Evolutionary conservation across 805 yeast genomes (phyloP).

Genomic region (Geotrichum ghanense): DNA sequence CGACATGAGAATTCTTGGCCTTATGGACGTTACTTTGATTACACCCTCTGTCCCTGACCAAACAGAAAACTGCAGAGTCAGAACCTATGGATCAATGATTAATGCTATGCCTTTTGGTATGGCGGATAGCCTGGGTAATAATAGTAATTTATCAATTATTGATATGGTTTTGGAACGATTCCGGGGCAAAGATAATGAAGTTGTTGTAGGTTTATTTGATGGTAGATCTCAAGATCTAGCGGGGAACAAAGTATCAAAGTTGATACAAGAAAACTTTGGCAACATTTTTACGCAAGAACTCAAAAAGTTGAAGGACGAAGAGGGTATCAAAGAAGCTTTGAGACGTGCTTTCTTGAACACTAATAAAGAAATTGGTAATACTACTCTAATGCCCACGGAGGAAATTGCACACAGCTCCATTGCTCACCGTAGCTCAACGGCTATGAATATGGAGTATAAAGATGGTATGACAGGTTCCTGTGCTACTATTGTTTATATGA

Average conservation of each 20-base stretch:
- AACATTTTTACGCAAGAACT: constrained; percentile 60
- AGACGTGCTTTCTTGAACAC: constrained; percentile 69
- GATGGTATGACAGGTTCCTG: constrained; percentile 79
- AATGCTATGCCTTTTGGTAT: constrained; percentile 79
- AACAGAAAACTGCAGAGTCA: constrained; percentile 64
- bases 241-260: constrained; percentile 43
- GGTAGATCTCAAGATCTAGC: constrained; percentile 37
- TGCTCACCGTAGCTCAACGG: constrained; percentile 41
- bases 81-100: constrained; percentile 78
- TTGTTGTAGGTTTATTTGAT: constrained; percentile 72
- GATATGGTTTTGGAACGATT: constrained; percentile 83
- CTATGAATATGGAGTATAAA: constrained; percentile 43
- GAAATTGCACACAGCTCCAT: constrained; percentile 29
- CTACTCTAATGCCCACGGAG: constrained; percentile 20
- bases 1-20: constrained; percentile 61
- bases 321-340: constrained; percentile 35
- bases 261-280: constrained; percentile 63
- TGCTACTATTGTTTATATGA: constrained; percentile 69
- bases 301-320: constrained; percentile 20
- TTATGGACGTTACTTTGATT: constrained; percentile 91
- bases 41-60: constrained; percentile 87
- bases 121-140: constrained; percentile 70
- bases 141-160: constrained; percentile 51
- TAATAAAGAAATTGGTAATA: constrained; percentile 69
- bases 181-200: constrained; percentile 75